A percentile compares a stretch with the other conserved stretches of the same genome.
These are phyloP conservation scores for Pythium coloratum DNA, from an alignment of 352 stramenopile genomes.

Conservation along the genomic window DNA sequence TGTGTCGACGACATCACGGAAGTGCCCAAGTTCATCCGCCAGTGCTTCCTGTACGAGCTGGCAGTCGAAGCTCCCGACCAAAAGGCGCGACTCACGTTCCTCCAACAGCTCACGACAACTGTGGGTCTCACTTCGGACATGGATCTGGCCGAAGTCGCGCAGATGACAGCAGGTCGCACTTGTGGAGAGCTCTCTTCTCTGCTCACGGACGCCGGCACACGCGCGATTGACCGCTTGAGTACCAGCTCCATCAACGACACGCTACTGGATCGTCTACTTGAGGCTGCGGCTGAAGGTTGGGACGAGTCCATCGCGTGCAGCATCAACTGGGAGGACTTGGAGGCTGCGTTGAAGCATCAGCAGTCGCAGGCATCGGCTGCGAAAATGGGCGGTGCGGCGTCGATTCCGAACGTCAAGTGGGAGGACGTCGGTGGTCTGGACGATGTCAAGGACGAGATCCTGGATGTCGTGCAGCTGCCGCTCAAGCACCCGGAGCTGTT, in stretches of 20 bases:
- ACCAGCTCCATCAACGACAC: conserved; percentile 22
- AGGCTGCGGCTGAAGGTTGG: neutral
- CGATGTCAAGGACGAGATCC: conserved; percentile 97
- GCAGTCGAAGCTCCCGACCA: conserved; percentile 63
- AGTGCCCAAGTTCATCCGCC: conserved; percentile 77
- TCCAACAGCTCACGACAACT: conserved; percentile 43
- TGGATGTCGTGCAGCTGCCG: conserved; percentile 84
- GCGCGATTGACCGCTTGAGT: conserved; percentile 52
- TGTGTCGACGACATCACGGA: conserved; percentile 78
- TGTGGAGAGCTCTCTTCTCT: conserved; percentile 73
- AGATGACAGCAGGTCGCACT: conserved; percentile 70
- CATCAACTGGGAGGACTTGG: conserved; percentile 48
- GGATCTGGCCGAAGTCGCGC: conserved; percentile 55
- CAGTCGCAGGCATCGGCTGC: conserved; percentile 65
- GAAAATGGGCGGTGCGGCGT: conserved; percentile 57
- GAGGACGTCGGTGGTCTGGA: conserved; percentile 98
- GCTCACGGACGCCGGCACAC: conserved; percentile 54
- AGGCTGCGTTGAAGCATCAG: conserved; percentile 60
- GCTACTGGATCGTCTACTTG: conserved; percentile 26
- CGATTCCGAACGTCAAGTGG: conserved; percentile 97
- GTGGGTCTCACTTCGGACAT: conserved; percentile 47
- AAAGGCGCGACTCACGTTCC: conserved; percentile 48
- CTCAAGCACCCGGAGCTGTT: conserved; percentile 86
- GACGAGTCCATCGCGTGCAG: conserved; percentile 19
- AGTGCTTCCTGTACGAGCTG: conserved; percentile 83